Evolutionary conservation across 2,329 filamentous ascomycete genomes (phyloP), one percentile per base, ranked within the genome.

Genomic region (Aciculosporium take): DNA sequence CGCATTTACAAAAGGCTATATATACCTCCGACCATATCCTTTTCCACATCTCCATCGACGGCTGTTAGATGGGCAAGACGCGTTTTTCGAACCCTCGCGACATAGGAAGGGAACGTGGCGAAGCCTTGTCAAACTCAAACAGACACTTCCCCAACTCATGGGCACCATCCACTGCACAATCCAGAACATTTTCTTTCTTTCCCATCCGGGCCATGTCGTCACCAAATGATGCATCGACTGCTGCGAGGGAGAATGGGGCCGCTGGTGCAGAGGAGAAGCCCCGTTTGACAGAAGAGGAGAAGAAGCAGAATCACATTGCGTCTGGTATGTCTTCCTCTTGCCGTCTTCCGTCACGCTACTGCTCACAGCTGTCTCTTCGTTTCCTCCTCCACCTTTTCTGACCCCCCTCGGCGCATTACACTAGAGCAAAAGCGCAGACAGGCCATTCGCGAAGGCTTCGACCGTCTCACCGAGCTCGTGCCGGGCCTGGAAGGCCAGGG

Each of bases 401-500:
- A 37, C 34, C 18, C 5, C 28, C 10, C 34, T 34, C 17, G 4
- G 10, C 35, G 30, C 18, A 20, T 24, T n/a, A 18, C 20, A 7
- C 20, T 43, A 67, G 62, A 69, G 53, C 57, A 68, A 50, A 66
- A 70, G 49, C 57, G 66, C 29, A 56, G 66, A 24, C 58, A 66
- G 45, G 83, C 81, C 12, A 94, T 94, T 49, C 74, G 87, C 36
- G 78, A 84, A 44, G 84, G 83, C 43, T 94, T 93, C 57, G 85
- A 94, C 58, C 74, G 79, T 27, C 71, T 94, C 21, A 84, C 84
- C 13, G 74, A 79, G 40, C 70, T 93, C 25, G 84, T 94, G 1
- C 87, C 87, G 0, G 85, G 84, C 0, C 69, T 93, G 40, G 74
- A 84, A 52, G 87, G 87, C 1, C 82, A 88, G 54, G 87, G 83